Conservation (phyloP, 1,139 yeast genomes). For the Suhomyces ambrosiae region DNA sequence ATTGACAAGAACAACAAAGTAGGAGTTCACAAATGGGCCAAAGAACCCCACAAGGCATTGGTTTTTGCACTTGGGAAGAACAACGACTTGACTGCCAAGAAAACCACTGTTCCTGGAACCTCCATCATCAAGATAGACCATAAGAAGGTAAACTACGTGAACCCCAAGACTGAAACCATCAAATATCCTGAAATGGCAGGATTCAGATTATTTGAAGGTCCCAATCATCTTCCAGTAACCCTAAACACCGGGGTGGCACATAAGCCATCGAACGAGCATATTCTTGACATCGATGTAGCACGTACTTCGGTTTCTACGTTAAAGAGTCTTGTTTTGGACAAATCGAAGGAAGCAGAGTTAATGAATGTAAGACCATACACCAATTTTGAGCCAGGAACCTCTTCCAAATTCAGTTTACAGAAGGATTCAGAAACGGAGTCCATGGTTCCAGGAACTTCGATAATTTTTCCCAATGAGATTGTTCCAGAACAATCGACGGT, state of each 20-base stretch:
- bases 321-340: background rate
- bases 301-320: background rate
- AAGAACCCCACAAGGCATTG: slow-evolving; percentile 15
- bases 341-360: slow-evolving; percentile 1
- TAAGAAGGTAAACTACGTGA: slow-evolving; percentile 10
- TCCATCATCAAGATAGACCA: slow-evolving; percentile 14
- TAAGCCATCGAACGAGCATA: slow-evolving; percentile 4
- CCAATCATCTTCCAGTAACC: slow-evolving; percentile 1
- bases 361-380: slow-evolving; percentile 15
- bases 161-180: slow-evolving; percentile 13
- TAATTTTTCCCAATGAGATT: slow-evolving; percentile 10
- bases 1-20: slow-evolving; percentile 6
- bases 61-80: slow-evolving; percentile 19
- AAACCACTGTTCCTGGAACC: slow-evolving; percentile 20
- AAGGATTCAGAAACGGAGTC: slow-evolving; percentile 5
- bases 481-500: background rate
- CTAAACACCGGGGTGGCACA: background rate
- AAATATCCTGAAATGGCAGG: slow-evolving; percentile 14
- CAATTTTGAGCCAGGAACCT: slow-evolving; percentile 13
- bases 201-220: slow-evolving; percentile 8
- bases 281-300: slow-evolving; percentile 7
- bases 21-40: slow-evolving; percentile 17
- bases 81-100: slow-evolving; percentile 17
- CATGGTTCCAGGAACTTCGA: slow-evolving; percentile 14
- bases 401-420: slow-evolving; percentile 14